phyloP scores from a whole-genome alignment of 352 stramenopile genomes.

The Phytophthora podocarpi region DNA sequence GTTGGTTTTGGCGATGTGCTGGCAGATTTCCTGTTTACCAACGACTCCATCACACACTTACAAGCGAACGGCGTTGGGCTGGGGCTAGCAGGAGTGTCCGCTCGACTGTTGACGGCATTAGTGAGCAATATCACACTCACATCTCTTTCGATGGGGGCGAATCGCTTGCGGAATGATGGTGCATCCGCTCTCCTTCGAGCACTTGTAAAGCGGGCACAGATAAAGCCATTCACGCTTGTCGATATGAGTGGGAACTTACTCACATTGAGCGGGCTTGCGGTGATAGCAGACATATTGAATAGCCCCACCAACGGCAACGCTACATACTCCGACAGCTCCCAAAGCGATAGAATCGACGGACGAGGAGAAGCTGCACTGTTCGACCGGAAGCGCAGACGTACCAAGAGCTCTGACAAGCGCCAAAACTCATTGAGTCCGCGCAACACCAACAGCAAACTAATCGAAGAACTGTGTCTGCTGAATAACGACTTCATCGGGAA shows the following conservation, averaged over 20 bases:
- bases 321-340: not conserved
- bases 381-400: slow-evolving; percentile 39
- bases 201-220: slow-evolving; percentile 48
- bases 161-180: slow-evolving; percentile 70
- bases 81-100: slow-evolving; percentile 52
- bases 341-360: not conserved
- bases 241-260: slow-evolving; percentile 83
- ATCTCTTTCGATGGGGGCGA: slow-evolving; percentile 65
- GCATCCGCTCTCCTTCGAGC: slow-evolving; percentile 51
- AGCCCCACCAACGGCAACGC: not conserved
- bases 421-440: slow-evolving; percentile 2
- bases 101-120: slow-evolving; percentile 51
- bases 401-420: slow-evolving; percentile 11
- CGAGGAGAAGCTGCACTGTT: not conserved
- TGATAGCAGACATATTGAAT: slow-evolving; percentile 48
- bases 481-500: slow-evolving; percentile 69
- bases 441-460: slow-evolving; percentile 7
- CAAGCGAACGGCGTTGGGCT: slow-evolving; percentile 73
- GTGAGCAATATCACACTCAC: slow-evolving; percentile 51
- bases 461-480: slow-evolving; percentile 65
- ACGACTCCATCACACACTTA: slow-evolving; percentile 52
- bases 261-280: slow-evolving; percentile 50
- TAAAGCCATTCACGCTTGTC: slow-evolving; percentile 48
- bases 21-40: slow-evolving; percentile 65
- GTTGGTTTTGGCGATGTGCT: slow-evolving; percentile 68